Evolutionary conservation across 352 stramenopile genomes (phyloP), one percentile per base, ranked within the genome.

Genomic region (Pythium graminicola): DNA sequence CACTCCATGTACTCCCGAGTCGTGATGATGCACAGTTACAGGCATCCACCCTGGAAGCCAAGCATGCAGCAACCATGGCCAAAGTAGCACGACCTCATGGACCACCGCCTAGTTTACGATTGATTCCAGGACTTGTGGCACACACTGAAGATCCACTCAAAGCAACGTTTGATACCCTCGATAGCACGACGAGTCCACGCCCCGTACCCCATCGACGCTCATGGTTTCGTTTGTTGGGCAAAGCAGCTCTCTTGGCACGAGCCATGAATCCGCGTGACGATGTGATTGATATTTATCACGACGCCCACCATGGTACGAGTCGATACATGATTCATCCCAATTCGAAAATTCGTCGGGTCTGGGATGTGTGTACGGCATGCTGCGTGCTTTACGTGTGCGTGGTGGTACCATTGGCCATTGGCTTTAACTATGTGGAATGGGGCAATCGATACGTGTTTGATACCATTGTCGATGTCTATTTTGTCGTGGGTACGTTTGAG

Each of bases 251-350:
- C 48, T 50, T 74, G 22, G 47, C 63, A 26, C 47, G 55, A 1
- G 54, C 60, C 1, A 50, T 73, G 29, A 75, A 72, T 40, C 61
- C 66, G 29, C 54, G 47, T 4, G 70, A 72, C 19, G 67, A 72
- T 3, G 66, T 76, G 3, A 87, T 91, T 36, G 80, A 91, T 38
- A 91, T 91, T 54, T 91, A 89, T 58, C 80, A 91, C 64, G 74
- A 84, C 23, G 40, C 69, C 17, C 84, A 78, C 26, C 60, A 72
- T 19, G 77, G 72, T 43, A 64, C 60, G 6, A 79, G 62, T 31
- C 64, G 62, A 11, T 87, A 74, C 53, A 91, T 91, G 80, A 70
- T 91, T 44, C 80, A 91, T 50, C 80, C 80, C 1, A 91, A 91
- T 55, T 91, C 77, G 11, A 85, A 84, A 42, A 57, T 86, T 23